phyloP scores from a whole-genome alignment of 371 early-diverging fungal species.

The Mucor racemosus region DNA sequence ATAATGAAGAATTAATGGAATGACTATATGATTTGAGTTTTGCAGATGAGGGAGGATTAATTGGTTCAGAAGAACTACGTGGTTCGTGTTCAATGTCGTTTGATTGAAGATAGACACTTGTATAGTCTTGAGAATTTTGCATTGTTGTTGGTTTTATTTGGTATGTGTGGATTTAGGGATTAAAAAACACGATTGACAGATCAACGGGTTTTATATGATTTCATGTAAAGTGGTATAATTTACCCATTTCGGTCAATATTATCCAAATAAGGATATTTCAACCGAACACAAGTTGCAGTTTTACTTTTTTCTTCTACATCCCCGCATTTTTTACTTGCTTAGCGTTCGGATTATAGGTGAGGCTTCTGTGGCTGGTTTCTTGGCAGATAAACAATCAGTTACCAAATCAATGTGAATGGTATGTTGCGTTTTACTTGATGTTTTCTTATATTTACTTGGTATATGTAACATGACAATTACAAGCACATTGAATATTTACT shows the following conservation, averaged over 20 bases:
- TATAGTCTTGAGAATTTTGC: constrained; percentile 1
- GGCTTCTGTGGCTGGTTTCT: neutral
- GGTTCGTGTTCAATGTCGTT: neutral
- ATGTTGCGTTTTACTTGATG: neutral
- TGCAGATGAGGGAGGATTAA: neutral
- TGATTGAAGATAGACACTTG: neutral
- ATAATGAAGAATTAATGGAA: neutral
- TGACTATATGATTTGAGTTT: neutral
- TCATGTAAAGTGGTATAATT: neutral
- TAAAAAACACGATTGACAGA: neutral
- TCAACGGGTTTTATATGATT: constrained; percentile 5
- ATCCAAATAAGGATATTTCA: constrained; percentile 14
- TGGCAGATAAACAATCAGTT: neutral
- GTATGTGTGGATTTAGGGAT: neutral
- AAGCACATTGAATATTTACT: too few relatives aligned
- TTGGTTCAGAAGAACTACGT: neutral
- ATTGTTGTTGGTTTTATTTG: neutral
- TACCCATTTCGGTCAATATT: constrained; percentile 13
- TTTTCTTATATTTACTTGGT: neutral
- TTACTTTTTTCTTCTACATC: too few relatives aligned
- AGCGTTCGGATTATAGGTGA: neutral
- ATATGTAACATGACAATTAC: too few relatives aligned
- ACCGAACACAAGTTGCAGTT: neutral
- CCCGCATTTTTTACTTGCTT: neutral
- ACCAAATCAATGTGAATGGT: neutral